phyloP scores from a whole-genome alignment of 768 basidiomycete species.

The Jaapia argillacea region DNA sequence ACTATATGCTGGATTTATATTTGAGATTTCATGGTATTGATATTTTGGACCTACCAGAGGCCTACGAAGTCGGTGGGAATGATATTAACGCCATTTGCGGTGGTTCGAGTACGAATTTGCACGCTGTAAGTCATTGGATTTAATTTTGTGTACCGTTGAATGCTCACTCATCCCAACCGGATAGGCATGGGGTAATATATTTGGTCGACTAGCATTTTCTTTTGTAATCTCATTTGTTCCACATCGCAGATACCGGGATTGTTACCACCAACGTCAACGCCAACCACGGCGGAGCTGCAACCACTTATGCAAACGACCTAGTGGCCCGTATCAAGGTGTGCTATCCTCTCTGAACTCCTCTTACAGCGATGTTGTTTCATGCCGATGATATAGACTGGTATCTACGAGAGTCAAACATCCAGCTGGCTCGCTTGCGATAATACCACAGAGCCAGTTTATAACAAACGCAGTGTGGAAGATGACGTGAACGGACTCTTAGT shows the following conservation, averaged over 20 bases:
- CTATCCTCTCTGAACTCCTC: not conserved
- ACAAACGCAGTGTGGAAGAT: constrained; percentile 18
- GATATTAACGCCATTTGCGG: constrained; percentile 18
- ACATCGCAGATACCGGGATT: constrained; percentile 15
- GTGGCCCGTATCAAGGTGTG: constrained; percentile 3
- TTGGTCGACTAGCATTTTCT: not conserved
- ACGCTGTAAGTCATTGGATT: constrained; percentile 15
- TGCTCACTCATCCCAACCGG: not conserved
- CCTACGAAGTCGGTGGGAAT: constrained; percentile 17
- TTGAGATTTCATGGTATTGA: not conserved
- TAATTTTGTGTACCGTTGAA: not conserved
- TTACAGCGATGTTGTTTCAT: not conserved
- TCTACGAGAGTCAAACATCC: not conserved
- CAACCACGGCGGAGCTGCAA: constrained; percentile 12
- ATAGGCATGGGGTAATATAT: constrained; percentile 7
- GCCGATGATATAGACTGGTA: not conserved
- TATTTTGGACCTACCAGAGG: constrained; percentile 3
- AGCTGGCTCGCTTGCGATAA: not conserved
- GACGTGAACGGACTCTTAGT: constrained; percentile 22
- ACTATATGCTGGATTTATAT: not conserved
- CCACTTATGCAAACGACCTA: constrained; percentile 13
- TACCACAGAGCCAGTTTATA: constrained; percentile 8
- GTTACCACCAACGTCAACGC: constrained; percentile 15
- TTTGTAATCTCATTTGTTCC: not conserved
- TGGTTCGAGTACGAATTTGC: constrained; percentile 12